Conservation (phyloP, 75 land plant species). For the Picea sitchensis region DNA sequence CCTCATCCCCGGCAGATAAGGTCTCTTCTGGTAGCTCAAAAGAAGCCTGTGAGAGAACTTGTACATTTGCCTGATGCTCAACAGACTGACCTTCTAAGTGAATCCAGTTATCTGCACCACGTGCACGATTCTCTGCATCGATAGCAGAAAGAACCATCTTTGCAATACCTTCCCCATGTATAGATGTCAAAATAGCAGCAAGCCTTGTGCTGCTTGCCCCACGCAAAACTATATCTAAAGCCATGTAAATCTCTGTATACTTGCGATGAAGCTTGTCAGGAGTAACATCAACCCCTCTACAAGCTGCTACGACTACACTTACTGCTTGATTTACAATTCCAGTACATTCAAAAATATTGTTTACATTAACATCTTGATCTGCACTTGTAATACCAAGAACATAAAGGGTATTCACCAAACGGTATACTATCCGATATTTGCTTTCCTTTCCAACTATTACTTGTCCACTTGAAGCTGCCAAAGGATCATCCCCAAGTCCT, state of each 20-base stretch:
- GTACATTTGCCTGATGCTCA: slow-evolving; percentile 61
- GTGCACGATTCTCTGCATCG: slow-evolving; percentile 71
- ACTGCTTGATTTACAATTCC: slow-evolving; percentile 94
- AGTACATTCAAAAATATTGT: slow-evolving; percentile 88
- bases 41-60: slow-evolving; percentile 42
- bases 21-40: slow-evolving; percentile 94
- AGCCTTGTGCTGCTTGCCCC: slow-evolving; percentile 82
- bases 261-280: slow-evolving; percentile 84
- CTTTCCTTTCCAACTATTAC: slow-evolving; percentile 87
- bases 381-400: slow-evolving; percentile 87
- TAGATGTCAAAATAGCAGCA: slow-evolving; percentile 62
- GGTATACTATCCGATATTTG: slow-evolving; percentile 72
- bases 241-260: slow-evolving; percentile 97
- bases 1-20: slow-evolving; percentile 84
- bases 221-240: slow-evolving; percentile 82
- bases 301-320: slow-evolving; percentile 85
- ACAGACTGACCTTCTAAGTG: slow-evolving; percentile 41
- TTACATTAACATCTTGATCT: slow-evolving; percentile 41
- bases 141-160: slow-evolving; percentile 85
- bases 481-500: slow-evolving; percentile 90
- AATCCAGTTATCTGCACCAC: slow-evolving; percentile 87
- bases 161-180: slow-evolving; percentile 84
- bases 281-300: slow-evolving; percentile 93
- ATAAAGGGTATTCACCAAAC: slow-evolving; percentile 88
- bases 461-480: slow-evolving; percentile 95